These are phyloP conservation scores for Boletus rubescentipes DNA, from an alignment of 768 basidiomycete species.

Conservation along the genomic window DNA sequence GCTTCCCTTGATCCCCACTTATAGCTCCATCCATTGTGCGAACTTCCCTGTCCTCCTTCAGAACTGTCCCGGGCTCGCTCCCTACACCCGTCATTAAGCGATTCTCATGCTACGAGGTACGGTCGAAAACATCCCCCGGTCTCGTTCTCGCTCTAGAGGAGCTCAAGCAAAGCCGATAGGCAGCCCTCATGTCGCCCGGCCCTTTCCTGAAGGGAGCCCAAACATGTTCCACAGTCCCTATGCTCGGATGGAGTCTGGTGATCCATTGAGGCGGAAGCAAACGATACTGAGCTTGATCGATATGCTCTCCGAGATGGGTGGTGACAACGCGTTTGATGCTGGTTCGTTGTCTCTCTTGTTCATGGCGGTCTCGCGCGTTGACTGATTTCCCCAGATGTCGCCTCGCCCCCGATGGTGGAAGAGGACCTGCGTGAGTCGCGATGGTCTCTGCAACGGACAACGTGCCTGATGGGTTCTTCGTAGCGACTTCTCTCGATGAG, in stretches of 20 bases:
- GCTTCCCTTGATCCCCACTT: conserved; percentile 31
- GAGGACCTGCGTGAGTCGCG: conserved; percentile 42
- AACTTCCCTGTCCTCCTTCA: conserved; percentile 19
- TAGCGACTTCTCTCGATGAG: conserved; percentile 48
- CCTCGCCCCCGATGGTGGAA: conserved; percentile 37
- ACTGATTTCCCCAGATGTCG: conserved; percentile 19
- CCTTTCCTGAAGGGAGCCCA: conserved; percentile 28
- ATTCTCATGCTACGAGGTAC: conserved; percentile 34
- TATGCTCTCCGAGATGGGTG: conserved; percentile 43
- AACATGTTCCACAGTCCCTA: conserved; percentile 28
- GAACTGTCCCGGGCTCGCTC: conserved; percentile 24
- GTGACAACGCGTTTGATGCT: conserved; percentile 36
- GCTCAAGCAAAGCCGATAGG: conserved; percentile 28
- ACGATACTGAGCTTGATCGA: conserved; percentile 49
- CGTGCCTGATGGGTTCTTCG: conserved; percentile 9
- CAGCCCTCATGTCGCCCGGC: conserved; percentile 22
- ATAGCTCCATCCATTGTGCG: conserved; percentile 24
- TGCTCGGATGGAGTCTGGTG: conserved; percentile 28
- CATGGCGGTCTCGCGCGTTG: conserved; percentile 1
- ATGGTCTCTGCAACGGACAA: background rate
- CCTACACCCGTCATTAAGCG: conserved; percentile 21
- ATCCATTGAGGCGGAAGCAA: conserved; percentile 41
- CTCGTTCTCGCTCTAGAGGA: conserved; percentile 28
- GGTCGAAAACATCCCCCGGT: conserved; percentile 25
- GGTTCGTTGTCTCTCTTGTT: conserved; percentile 27